Evolutionary conservation across 2,329 filamentous ascomycete genomes (phyloP).

Genomic region (Alternaria sp.): DNA sequence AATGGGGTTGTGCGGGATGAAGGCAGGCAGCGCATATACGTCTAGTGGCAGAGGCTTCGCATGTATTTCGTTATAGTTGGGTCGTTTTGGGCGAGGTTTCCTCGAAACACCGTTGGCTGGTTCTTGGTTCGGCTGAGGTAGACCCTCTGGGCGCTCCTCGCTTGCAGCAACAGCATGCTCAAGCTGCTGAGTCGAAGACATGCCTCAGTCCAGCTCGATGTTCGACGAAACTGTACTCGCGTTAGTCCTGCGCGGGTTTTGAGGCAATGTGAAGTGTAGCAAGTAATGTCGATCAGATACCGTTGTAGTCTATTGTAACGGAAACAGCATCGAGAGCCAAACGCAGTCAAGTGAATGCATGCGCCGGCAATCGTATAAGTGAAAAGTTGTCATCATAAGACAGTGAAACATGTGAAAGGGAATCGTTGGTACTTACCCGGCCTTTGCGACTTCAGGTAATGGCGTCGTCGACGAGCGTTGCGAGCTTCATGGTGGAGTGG

Average conservation of each 20-base stretch:
- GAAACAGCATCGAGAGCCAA: constrained; percentile 40
- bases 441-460: constrained; percentile 16
- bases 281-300: constrained; percentile 41
- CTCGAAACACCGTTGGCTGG: constrained; percentile 24
- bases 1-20: constrained; percentile 91
- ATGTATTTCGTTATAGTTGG: constrained; percentile 78
- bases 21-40: constrained; percentile 81
- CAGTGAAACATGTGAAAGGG: neutral
- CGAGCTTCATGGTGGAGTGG: constrained; percentile 16
- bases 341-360: constrained; percentile 43
- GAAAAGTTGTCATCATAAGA: constrained; percentile 36
- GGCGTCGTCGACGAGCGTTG: constrained; percentile 11
- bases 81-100: constrained; percentile 42
- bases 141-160: constrained; percentile 11
- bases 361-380: constrained; percentile 33
- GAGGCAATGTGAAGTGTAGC: neutral
- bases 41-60: constrained; percentile 79
- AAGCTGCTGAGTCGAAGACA: constrained; percentile 20
- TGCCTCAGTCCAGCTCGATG: constrained; percentile 13
- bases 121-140: constrained; percentile 15
- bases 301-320: constrained; percentile 49
- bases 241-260: constrained; percentile 11
- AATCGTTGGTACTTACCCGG: constrained; percentile 13
- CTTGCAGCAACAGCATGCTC: constrained; percentile 12
- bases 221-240: constrained; percentile 14